A percentile compares a stretch with the other conserved stretches of the same genome.
phyloP scores from a whole-genome alignment of 192 early-diverging fungal species.

The Spizellomyces sp. region DNA sequence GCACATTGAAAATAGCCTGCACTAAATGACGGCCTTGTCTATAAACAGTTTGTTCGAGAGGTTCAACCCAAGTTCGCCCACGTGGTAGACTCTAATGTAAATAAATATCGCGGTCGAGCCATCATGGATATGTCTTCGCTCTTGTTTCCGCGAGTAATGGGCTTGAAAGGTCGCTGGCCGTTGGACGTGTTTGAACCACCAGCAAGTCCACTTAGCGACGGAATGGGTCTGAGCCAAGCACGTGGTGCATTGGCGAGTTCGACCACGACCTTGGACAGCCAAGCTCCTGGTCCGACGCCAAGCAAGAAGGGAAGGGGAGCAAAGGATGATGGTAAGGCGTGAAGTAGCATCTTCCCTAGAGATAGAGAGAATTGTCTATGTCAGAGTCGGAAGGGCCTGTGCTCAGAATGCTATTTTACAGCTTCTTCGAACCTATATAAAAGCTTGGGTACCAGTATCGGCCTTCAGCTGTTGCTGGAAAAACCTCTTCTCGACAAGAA shows the following conservation, averaged over 20 bases:
- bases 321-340: no score
- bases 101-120: constrained; percentile 48
- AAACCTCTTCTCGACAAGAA: constrained; percentile 58
- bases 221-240: not conserved
- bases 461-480: constrained; percentile 48
- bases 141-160: constrained; percentile 54
- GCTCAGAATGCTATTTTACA: not conserved
- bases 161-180: constrained; percentile 46
- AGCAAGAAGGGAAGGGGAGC: constrained; percentile 2
- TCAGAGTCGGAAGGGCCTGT: not conserved
- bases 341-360: no score
- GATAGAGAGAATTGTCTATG: not conserved
- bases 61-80: constrained; percentile 54
- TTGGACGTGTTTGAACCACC: constrained; percentile 23
- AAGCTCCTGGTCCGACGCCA: not conserved
- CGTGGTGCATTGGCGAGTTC: not conserved
- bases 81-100: constrained; percentile 41
- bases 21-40: constrained; percentile 4
- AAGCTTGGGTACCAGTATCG: constrained; percentile 42
- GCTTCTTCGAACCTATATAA: constrained; percentile 44
- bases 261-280: constrained; percentile 5
- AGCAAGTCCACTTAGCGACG: not conserved
- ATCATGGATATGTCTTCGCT: constrained; percentile 45
- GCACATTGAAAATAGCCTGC: not conserved
- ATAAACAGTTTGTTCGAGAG: constrained; percentile 44